These are phyloP conservation scores for Penicillium sp. DNA, from an alignment of 2,329 filamentous ascomycete genomes.

Conservation along the genomic window DNA sequence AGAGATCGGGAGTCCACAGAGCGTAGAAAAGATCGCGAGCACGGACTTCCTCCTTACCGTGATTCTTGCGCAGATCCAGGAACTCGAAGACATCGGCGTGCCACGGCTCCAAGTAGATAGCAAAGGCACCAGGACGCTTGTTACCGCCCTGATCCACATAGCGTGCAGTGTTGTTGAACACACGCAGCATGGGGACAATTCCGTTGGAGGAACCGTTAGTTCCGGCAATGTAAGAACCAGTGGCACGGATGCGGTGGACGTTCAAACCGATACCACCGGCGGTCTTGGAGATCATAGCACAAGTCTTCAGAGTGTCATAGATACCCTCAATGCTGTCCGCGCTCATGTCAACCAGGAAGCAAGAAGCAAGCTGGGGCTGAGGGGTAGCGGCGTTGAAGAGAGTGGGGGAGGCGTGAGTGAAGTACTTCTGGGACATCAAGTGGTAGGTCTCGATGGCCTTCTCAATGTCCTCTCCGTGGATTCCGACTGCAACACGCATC, in stretches of 20 bases:
- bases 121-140: constrained; percentile 97
- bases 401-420: constrained; percentile 96
- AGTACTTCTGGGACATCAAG: constrained; percentile 97
- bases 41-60: constrained; percentile 96
- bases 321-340: constrained; percentile 99
- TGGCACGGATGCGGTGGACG: constrained; percentile 92
- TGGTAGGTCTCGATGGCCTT: constrained; percentile 97
- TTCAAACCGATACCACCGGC: constrained; percentile 97
- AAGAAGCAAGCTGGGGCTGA: constrained; percentile 89
- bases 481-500: constrained; percentile 97
- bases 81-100: constrained; percentile 97
- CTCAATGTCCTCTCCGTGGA: constrained; percentile 93
- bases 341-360: constrained; percentile 99
- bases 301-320: constrained; percentile 98
- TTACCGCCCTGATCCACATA: constrained; percentile 99
- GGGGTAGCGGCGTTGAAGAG: constrained; percentile 98
- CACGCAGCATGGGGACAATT: constrained; percentile 93
- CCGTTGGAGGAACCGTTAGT: constrained; percentile 98
- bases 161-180: constrained; percentile 98
- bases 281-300: constrained; percentile 99
- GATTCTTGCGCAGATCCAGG: constrained; percentile 97
- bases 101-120: constrained; percentile 99
- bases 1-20: constrained; percentile 96
- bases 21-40: constrained; percentile 97
- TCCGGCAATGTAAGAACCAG: constrained; percentile 94